Percentiles rank a stretch among this genome's conserved stretches.
Conservation (phyloP, 2,329 filamentous ascomycete species). For the Cercospora sp. region DNA sequence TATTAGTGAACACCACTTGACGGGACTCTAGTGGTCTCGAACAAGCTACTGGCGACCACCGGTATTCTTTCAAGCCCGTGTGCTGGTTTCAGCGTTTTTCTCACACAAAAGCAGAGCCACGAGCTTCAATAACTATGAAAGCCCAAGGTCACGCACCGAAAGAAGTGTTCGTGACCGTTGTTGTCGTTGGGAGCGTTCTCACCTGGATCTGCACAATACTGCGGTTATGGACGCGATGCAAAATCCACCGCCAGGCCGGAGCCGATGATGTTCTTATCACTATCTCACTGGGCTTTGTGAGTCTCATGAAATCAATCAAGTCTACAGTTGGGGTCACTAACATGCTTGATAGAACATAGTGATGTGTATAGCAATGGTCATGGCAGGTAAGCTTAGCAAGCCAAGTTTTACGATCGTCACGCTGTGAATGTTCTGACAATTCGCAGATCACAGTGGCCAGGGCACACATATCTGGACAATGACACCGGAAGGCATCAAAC, state of each 20-base stretch:
- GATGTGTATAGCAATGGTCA: constrained; percentile 6
- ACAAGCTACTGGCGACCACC: not conserved
- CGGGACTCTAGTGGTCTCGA: not conserved
- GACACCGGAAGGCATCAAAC: not conserved
- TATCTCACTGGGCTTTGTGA: not conserved
- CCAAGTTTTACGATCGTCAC: not conserved
- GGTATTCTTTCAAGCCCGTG: too few species aligned
- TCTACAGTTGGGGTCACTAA: not conserved
- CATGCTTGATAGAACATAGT: not conserved
- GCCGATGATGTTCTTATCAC: constrained; percentile 4
- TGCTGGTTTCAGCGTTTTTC: not conserved
- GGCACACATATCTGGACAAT: constrained; percentile 3
- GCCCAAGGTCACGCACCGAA: not conserved
- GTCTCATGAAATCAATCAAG: not conserved
- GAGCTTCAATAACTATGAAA: not conserved
- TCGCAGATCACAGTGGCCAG: not conserved
- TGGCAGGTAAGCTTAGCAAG: not conserved
- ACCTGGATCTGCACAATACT: constrained; percentile 4
- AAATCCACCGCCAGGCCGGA: constrained; percentile 6
- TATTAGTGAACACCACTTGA: not conserved
- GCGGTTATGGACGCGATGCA: constrained; percentile 7
- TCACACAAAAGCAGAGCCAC: not conserved
- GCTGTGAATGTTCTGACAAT: not conserved
- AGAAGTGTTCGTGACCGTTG: not conserved
- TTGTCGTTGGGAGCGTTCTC: not conserved